These are phyloP conservation scores for Cunninghamia lanceolata DNA, from an alignment of 75 land plant genomes.

Conservation along the genomic window DNA sequence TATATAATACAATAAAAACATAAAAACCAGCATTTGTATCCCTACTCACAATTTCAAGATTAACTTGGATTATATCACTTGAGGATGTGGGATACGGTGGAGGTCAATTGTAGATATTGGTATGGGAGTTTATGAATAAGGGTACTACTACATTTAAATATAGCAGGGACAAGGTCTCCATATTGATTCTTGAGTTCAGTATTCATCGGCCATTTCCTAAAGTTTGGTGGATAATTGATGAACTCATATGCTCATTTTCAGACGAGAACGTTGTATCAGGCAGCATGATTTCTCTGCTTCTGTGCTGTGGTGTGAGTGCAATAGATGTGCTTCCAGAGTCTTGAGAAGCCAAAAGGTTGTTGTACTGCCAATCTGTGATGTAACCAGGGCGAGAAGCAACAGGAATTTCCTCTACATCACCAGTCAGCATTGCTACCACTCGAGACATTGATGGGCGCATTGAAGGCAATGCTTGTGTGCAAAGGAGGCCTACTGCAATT, in stretches of 20 bases:
- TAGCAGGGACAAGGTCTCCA: not conserved
- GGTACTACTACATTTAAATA: no score
- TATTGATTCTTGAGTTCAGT: not conserved
- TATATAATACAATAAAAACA: not conserved
- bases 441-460: constrained; percentile 57
- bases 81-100: not conserved
- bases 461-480: constrained; percentile 53
- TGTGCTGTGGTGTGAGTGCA: constrained; percentile 25
- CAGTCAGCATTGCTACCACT: constrained; percentile 53
- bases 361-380: constrained; percentile 35
- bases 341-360: constrained; percentile 25
- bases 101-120: not conserved
- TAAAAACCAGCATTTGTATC: not conserved
- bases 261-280: not conserved
- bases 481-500: constrained; percentile 44
- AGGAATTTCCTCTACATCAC: constrained; percentile 34
- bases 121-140: no score
- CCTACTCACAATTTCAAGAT: not conserved
- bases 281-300: not conserved
- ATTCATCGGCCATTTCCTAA: not conserved
- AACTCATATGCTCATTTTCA: not conserved
- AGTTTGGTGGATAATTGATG: not conserved
- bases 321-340: not conserved
- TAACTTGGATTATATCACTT: not conserved
- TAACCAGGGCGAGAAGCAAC: constrained; percentile 41